phyloP scores from a whole-genome alignment of 2,329 filamentous ascomycete genomes.

The Cyclaneusma minus region DNA sequence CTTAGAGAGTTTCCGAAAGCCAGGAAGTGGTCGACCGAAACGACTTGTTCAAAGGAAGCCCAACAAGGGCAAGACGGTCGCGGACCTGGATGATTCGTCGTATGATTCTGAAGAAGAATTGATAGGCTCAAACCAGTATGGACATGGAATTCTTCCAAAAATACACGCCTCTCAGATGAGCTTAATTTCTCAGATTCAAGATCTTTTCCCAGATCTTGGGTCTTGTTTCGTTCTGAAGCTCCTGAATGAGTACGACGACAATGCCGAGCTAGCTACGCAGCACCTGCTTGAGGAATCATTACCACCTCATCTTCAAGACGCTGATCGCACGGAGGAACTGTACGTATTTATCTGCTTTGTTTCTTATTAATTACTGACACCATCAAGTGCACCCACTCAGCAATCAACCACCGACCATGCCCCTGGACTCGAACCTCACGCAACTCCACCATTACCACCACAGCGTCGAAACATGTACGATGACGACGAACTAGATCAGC shows the following conservation, averaged over 20 bases:
- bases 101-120: constrained; percentile 21
- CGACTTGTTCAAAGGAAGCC: constrained; percentile 35
- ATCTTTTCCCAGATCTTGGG: constrained; percentile 79
- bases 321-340: constrained; percentile 50
- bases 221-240: constrained; percentile 67
- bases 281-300: constrained; percentile 69
- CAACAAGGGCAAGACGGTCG: constrained; percentile 49
- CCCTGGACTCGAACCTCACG: constrained; percentile 36
- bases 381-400: constrained; percentile 11
- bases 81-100: constrained; percentile 15
- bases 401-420: constrained; percentile 13
- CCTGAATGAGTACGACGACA: constrained; percentile 62
- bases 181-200: constrained; percentile 78
- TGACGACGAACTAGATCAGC: constrained; percentile 61
- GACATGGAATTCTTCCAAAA: constrained; percentile 4
- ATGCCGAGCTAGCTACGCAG: constrained; percentile 65
- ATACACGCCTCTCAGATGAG: constrained; percentile 66
- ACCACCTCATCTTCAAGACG: constrained; percentile 46
- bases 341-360: constrained; percentile 17
- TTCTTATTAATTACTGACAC: constrained; percentile 3
- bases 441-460: constrained; percentile 41
- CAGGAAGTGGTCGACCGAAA: constrained; percentile 35
- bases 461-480: constrained; percentile 63
- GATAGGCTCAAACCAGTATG: too few species aligned
- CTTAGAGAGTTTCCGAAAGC: constrained; percentile 42